phyloP scores from a whole-genome alignment of 306 rosid genomes.

The Glycine latifolia region DNA sequence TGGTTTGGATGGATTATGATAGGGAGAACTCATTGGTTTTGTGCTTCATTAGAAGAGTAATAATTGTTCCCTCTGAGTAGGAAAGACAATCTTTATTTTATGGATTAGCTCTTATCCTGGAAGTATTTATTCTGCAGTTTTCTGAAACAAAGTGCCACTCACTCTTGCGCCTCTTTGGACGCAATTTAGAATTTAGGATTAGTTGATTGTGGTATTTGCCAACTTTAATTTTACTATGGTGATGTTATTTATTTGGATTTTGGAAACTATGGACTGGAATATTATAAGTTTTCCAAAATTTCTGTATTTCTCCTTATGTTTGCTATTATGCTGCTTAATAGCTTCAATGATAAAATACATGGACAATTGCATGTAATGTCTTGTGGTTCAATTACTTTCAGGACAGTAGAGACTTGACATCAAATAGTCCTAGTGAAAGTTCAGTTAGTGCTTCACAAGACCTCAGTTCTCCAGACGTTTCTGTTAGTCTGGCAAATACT shows the following conservation, averaged over 20 bases:
- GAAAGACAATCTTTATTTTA: not conserved
- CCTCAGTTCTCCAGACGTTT: constrained; percentile 77
- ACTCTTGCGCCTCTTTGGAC: not conserved
- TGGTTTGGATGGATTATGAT: constrained; percentile 9
- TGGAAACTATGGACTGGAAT: constrained; percentile 14
- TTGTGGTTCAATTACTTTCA: constrained; percentile 64
- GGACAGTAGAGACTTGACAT: constrained; percentile 87
- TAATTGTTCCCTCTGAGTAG: constrained; percentile 14
- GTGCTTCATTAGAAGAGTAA: constrained; percentile 23
- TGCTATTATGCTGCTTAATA: constrained; percentile 9
- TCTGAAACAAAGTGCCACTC: constrained; percentile 9
- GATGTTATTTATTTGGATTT: constrained; percentile 7
- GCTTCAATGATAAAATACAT: constrained; percentile 30
- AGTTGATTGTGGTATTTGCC: constrained; percentile 29
- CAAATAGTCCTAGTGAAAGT: constrained; percentile 84
- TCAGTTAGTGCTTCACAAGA: constrained; percentile 73
- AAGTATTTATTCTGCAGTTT: constrained; percentile 5
- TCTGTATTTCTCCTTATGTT: not conserved
- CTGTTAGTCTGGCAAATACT: constrained; percentile 60
- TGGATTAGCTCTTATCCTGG: constrained; percentile 22
- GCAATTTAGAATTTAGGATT: not conserved
- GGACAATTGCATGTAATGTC: constrained; percentile 39
- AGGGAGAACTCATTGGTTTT: not conserved
- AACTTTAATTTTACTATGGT: not conserved
- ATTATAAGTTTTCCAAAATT: constrained; percentile 12